Evolutionary conservation across 305 asterid species (phyloP).

Genomic region (Fraxinus nigra): DNA sequence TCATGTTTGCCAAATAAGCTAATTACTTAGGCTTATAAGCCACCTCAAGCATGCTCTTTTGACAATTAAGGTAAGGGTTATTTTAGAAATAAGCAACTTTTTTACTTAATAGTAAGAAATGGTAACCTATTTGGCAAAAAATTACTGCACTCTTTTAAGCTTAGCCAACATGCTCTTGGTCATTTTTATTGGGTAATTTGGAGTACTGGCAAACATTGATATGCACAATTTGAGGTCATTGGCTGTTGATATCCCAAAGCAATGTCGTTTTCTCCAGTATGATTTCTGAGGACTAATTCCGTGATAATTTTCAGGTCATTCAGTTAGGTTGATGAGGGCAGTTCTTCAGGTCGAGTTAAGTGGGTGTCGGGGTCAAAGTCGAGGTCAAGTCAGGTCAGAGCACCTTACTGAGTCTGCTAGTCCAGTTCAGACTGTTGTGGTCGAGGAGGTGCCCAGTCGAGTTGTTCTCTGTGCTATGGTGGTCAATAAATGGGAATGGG

Average conservation of each 20-base stretch:
- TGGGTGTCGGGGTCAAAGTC: conserved; percentile 42
- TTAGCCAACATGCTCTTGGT: not conserved
- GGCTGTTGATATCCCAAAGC: not conserved
- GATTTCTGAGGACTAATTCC: conserved; percentile 15
- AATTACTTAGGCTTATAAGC: not conserved
- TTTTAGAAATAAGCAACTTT: not conserved
- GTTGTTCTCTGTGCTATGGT: conserved; percentile 36
- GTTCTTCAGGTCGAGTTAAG: conserved; percentile 18
- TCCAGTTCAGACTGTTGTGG: conserved; percentile 43
- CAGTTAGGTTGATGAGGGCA: conserved; percentile 34
- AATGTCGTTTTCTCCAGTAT: not conserved
- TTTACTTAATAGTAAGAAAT: not conserved
- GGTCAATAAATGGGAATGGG: conserved; percentile 34
- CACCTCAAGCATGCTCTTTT: not conserved
- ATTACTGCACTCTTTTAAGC: not conserved
- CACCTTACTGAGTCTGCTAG: conserved; percentile 56
- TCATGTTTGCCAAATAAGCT: not conserved
- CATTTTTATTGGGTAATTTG: not conserved
- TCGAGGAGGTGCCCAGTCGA: conserved; percentile 41
- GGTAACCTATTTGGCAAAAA: not conserved
- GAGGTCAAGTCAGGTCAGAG: conserved; percentile 41
- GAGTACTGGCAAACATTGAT: not conserved
- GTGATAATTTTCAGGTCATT: conserved; percentile 23
- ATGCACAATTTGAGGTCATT: not conserved
- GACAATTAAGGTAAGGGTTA: not conserved